Evolutionary conservation across 805 yeast genomes (phyloP), one percentile per base, ranked within the genome.

Genomic region (Lipomyces oligophaga): DNA sequence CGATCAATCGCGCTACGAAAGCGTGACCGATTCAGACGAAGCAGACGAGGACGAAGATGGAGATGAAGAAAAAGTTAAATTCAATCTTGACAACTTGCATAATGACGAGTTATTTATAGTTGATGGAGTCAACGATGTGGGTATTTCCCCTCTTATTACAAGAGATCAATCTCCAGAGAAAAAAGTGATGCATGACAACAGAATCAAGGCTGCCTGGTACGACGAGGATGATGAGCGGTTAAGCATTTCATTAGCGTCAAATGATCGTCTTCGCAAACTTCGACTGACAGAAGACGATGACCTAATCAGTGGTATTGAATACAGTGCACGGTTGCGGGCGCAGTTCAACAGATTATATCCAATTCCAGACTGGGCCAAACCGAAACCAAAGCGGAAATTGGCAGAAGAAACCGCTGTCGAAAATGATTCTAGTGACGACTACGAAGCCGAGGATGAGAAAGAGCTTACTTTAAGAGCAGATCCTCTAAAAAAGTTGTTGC

Each of bases 171-270:
- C n/a, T n/a, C n/a, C n/a, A n/a, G n/a, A n/a, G n/a, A 16, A 31
- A 31, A 15, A 16, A 42, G n/a, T n/a, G n/a, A n/a, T n/a, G n/a
- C n/a, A n/a, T n/a, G n/a, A n/a, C n/a, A 27, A 24, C 11, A 46
- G 49, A 2, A 43, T 34, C 11, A 30, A 39, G 11, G 77, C 73
- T 18, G 87, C 81, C 2, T 93, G 98, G 98, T 65, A 65, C 13
- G 98, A 93, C 67, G 82, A 94, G 47, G 97, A 89, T 60, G 98
- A 93, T 64, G 97, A 89, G 52, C 72, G 72, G 35, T 57, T 85
- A 21, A 67, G 69, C 18, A 73, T 90, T 5, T 77, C 93, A 1
- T 66, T 93, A 25, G 61, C 71, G 13, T 64, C 75, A 1, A 69
- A 81, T 1, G 81, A 82, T 54, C 78, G 76, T 56, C 65, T 82